These are phyloP conservation scores for Ogataea neopini DNA, from an alignment of 805 yeast genomes.

Conservation along the genomic window DNA sequence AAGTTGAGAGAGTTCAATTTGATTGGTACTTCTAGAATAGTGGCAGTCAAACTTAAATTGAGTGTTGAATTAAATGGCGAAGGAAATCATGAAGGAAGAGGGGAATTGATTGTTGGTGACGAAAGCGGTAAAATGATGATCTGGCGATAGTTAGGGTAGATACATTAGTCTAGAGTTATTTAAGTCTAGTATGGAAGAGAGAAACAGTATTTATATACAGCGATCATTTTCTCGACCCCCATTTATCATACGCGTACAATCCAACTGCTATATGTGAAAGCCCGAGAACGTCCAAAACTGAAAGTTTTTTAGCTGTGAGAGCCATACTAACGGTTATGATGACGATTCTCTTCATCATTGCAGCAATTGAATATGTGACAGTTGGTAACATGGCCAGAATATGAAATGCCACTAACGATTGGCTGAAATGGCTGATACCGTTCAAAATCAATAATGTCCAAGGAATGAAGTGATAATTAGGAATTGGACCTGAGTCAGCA, in stretches of 20 bases:
- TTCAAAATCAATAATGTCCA: conserved; percentile 55
- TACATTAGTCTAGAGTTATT: neutral
- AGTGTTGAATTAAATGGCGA: conserved; percentile 34
- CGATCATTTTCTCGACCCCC: conserved; percentile 40
- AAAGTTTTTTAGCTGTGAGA: conserved; percentile 52
- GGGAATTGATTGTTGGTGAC: conserved; percentile 56
- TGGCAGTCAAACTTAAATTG: conserved; percentile 37
- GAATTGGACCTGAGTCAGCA: conserved; percentile 22
- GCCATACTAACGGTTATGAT: conserved; percentile 77
- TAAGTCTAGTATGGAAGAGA: neutral
- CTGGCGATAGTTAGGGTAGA: conserved; percentile 37
- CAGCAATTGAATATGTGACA: conserved; percentile 82
- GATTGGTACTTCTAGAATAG: conserved; percentile 27
- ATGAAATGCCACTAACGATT: conserved; percentile 79
- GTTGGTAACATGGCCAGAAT: conserved; percentile 80
- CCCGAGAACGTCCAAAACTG: conserved; percentile 50
- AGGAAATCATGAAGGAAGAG: conserved; percentile 33
- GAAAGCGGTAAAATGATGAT: conserved; percentile 49
- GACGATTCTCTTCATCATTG: conserved; percentile 85
- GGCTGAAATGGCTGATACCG: conserved; percentile 77
- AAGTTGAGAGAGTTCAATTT: conserved; percentile 21
- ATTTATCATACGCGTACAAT: conserved; percentile 61
- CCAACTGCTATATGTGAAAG: conserved; percentile 54
- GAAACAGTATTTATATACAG: conserved; percentile 3
- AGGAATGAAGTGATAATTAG: conserved; percentile 37